Conservation (phyloP, 1,284 basidiomycete species). For the Leccinum solheimii region DNA sequence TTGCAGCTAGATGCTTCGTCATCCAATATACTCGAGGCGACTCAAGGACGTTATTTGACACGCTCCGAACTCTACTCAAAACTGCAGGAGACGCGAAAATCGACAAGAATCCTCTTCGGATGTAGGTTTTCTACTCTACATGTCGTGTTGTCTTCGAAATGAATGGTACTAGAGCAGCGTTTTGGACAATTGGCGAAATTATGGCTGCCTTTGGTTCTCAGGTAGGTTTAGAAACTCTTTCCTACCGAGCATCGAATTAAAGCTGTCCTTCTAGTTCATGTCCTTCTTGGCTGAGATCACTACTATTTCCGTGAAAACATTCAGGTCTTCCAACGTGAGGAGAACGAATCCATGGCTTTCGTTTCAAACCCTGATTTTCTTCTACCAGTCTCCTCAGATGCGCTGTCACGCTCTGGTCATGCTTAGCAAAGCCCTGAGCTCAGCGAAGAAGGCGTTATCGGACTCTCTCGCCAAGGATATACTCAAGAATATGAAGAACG, state of each 20-base stretch:
- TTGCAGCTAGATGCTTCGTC: constrained; percentile 78
- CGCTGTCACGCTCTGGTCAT: constrained; percentile 81
- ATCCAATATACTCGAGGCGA: constrained; percentile 82
- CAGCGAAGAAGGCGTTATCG: constrained; percentile 81
- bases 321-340: constrained; percentile 70
- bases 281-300: constrained; percentile 89
- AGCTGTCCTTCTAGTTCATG: constrained; percentile 70
- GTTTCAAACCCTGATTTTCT: constrained; percentile 5
- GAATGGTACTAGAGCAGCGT: constrained; percentile 55
- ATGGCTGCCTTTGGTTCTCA: constrained; percentile 84
- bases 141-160: constrained; percentile 4
- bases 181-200: constrained; percentile 85
- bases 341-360: background rate
- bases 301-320: constrained; percentile 62
- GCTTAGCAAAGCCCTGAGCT: constrained; percentile 73
- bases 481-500: constrained; percentile 77
- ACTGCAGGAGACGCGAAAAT: constrained; percentile 72
- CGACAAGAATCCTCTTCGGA: constrained; percentile 64
- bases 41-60: constrained; percentile 83
- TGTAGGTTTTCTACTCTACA: constrained; percentile 47
- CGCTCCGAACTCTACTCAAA: constrained; percentile 77
- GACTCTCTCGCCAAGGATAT: constrained; percentile 83
- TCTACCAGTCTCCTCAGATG: constrained; percentile 68
- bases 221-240: constrained; percentile 43
- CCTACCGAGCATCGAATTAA: background rate